Conservation (phyloP, 306 rosid species). For the Lotus japonicus region DNA sequence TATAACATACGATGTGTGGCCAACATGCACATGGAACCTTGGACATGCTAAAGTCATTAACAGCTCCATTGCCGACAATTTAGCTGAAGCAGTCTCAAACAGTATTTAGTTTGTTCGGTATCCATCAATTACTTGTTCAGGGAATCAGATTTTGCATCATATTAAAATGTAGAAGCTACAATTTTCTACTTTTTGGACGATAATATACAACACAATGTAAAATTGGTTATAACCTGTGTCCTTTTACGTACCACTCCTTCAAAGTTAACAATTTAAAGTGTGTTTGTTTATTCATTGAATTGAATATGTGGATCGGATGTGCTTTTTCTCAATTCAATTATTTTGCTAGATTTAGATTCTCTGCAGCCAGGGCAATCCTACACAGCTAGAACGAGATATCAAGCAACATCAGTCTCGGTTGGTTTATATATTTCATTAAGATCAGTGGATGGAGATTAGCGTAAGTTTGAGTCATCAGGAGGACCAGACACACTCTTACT, state of each 20-base stretch:
- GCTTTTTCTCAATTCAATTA: no score
- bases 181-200: not conserved
- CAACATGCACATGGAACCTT: conserved; percentile 28
- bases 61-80: conserved; percentile 30
- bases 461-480: no score
- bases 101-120: not conserved
- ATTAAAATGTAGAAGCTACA: not conserved
- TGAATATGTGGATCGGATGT: no score
- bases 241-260: not conserved
- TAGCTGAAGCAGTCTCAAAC: conserved; percentile 4
- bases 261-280: not conserved
- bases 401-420: no score
- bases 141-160: not conserved
- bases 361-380: no score
- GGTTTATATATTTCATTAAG: no score
- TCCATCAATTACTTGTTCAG: not conserved
- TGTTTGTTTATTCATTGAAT: no score
- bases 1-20: conserved; percentile 1
- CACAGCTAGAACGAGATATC: no score
- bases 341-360: no score
- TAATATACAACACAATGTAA: not conserved
- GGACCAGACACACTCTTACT: not conserved
- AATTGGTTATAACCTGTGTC: not conserved
- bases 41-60: conserved; percentile 15
- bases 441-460: no score